Conservation (phyloP, 345 rosid species). For the Nasturtium officinale region DNA sequence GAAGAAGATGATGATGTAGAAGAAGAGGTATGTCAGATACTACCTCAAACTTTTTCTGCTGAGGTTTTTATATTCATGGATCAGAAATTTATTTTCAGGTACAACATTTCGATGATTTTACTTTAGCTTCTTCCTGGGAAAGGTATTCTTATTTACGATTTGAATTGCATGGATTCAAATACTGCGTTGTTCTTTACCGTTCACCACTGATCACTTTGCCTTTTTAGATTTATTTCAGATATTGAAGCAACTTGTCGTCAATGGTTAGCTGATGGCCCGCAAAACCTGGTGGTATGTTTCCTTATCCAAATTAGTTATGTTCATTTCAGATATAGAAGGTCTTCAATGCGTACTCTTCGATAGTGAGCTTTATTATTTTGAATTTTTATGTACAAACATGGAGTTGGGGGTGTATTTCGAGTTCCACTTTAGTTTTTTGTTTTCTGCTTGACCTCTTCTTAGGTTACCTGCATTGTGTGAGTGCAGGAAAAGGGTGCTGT, state of each 20-base stretch:
- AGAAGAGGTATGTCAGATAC: slow-evolving; percentile 44
- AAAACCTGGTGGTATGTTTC: slow-evolving; percentile 67
- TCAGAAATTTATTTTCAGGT: slow-evolving; percentile 50
- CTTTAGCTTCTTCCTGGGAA: slow-evolving; percentile 99
- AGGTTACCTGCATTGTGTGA: slow-evolving; percentile 33
- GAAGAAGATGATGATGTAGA: slow-evolving; percentile 59
- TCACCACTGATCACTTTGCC: slow-evolving; percentile 14
- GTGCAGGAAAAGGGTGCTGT: slow-evolving; percentile 83
- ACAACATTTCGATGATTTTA: slow-evolving; percentile 91
- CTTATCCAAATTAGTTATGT: neutral
- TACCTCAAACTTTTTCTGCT: neutral
- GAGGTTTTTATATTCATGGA: slow-evolving; percentile 21
- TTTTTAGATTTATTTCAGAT: slow-evolving; percentile 85
- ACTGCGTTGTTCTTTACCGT: neutral
- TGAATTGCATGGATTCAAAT: slow-evolving; percentile 23
- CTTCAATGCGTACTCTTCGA: neutral
- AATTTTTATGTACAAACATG: neutral
- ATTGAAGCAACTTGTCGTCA: slow-evolving; percentile 90
- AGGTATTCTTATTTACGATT: slow-evolving; percentile 52
- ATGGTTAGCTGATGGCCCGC: slow-evolving; percentile 92
- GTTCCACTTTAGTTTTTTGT: slow-evolving; percentile 25
- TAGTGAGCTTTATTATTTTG: neutral
- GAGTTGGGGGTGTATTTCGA: neutral
- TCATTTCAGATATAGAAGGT: too few species aligned
- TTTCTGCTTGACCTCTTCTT: slow-evolving; percentile 21